These are phyloP conservation scores for Trichaptum fuscoviolaceum DNA, from an alignment of 768 basidiomycete genomes.

Conservation along the genomic window DNA sequence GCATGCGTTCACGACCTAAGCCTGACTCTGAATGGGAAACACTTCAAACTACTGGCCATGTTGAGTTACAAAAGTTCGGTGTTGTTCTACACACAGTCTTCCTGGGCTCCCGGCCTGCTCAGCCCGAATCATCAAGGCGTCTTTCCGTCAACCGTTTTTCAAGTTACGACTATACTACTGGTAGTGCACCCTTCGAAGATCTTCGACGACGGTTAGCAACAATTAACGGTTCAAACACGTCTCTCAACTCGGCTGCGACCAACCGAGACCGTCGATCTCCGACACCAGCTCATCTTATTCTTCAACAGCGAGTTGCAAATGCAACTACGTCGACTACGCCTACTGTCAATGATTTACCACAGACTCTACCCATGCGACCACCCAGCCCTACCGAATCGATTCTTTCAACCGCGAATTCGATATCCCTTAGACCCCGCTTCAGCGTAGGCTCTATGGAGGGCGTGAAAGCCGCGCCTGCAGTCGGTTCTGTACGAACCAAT, in stretches of 20 bases:
- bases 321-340: conserved; percentile 20
- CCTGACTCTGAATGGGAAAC: conserved; percentile 59
- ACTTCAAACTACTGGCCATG: conserved; percentile 57
- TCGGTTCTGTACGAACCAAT: conserved; percentile 81
- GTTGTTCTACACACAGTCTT: conserved; percentile 92
- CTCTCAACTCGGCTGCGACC: conserved; percentile 41
- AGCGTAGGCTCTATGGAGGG: conserved; percentile 70
- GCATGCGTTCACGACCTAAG: conserved; percentile 62
- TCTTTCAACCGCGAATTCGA: conserved; percentile 64
- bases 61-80: conserved; percentile 82
- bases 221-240: conserved; percentile 68
- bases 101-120: conserved; percentile 44
- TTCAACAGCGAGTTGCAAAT: background rate
- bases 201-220: conserved; percentile 68
- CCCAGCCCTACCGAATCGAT: conserved; percentile 81
- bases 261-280: conserved; percentile 43
- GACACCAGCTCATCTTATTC: conserved; percentile 28
- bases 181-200: conserved; percentile 69
- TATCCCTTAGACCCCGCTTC: conserved; percentile 51
- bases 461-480: conserved; percentile 83
- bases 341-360: conserved; percentile 22
- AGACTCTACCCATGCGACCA: conserved; percentile 38
- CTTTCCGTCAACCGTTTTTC: conserved; percentile 34
- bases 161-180: conserved; percentile 40
- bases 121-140: conserved; percentile 43